Percentiles rank a stretch among this genome's conserved stretches.
These are phyloP conservation scores for Neonothopanus nambi DNA, from an alignment of 1,284 basidiomycete species.

Conservation along the genomic window DNA sequence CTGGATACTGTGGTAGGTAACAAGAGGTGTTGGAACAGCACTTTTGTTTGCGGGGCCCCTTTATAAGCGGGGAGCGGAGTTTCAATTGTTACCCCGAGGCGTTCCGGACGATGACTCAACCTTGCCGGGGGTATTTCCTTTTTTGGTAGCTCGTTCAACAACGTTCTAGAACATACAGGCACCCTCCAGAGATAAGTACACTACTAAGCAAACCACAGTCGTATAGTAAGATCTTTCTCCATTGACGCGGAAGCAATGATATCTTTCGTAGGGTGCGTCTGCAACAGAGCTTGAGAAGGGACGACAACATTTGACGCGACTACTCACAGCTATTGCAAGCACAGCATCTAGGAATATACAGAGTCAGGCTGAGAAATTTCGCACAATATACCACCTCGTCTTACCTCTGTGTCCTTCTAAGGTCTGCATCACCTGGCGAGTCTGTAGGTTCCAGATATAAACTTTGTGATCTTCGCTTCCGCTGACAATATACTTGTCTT, in stretches of 20 bases:
- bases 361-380: conserved; percentile 1
- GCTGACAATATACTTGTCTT: conserved; percentile 72
- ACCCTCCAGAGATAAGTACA: no score
- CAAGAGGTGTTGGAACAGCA: not conserved
- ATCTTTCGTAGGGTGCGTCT: conserved; percentile 72
- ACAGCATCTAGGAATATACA: conserved; percentile 58
- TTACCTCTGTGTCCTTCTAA: conserved; percentile 81
- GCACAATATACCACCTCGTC: conserved; percentile 18
- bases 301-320: not conserved
- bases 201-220: conserved; percentile 67
- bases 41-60: no score
- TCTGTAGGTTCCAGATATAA: conserved; percentile 91
- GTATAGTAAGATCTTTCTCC: conserved; percentile 82
- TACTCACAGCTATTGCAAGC: conserved; percentile 69
- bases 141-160: no score
- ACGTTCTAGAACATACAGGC: no score
- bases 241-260: conserved; percentile 83
- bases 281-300: not conserved
- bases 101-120: not conserved
- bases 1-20: not conserved
- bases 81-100: no score
- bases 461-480: conserved; percentile 91
- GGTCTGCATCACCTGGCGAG: conserved; percentile 70
- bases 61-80: no score
- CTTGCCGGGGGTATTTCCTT: not conserved